Evolutionary conservation across 192 early-diverging fungal genomes (phyloP), one percentile per base, ranked within the genome.

Genomic region (Gaertneriomyces semiglobifer): DNA sequence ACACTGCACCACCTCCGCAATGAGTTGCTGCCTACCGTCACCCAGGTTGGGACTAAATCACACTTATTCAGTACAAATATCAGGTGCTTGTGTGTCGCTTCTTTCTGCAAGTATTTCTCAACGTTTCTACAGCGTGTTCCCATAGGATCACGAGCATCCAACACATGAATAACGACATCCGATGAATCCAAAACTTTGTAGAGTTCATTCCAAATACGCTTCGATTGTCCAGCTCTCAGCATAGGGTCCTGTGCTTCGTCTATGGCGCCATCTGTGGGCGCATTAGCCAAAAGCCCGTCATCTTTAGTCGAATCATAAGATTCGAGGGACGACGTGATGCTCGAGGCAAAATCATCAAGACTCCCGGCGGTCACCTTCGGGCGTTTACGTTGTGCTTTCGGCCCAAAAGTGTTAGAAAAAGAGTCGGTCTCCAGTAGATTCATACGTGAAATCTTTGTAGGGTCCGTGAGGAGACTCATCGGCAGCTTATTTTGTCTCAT

Each of bases 21-120:
- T 33, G 25, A 33, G 25, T 60, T 38, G 12, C 4, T 38, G 79
- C 80, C 69, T 74, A 89, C 91, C 40, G 97, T 98, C 18, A 93
- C 93, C 97, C 97, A 99, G 19, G 95, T 96, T 16, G 97, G 97
- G 5, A 99, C 93, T 64, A 99, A 79, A 81, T 99, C 97, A 65
- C 94, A 96, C 80, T 99, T 99, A 86, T 99, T 99, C 41, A 99
- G 82, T 19, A 99, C 84, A 74, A 91, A 99, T 33, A 98, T 84
- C 62, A 99, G 61, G 66, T 99, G 95, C 80, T 99, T 99, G 83
- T 98, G 95, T 42, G 86, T 84, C 16, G 88, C 91, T 71, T 99
- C 97, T 60, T 93, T 90, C 73, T 90, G 89, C 16, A 99, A 75
- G 66, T 92, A 91, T 70, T 88, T 87, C 73, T 98, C 95, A 6